Conservation (phyloP, 2,329 filamentous ascomycete genomes). For the Cladobotryum protrusum region DNA sequence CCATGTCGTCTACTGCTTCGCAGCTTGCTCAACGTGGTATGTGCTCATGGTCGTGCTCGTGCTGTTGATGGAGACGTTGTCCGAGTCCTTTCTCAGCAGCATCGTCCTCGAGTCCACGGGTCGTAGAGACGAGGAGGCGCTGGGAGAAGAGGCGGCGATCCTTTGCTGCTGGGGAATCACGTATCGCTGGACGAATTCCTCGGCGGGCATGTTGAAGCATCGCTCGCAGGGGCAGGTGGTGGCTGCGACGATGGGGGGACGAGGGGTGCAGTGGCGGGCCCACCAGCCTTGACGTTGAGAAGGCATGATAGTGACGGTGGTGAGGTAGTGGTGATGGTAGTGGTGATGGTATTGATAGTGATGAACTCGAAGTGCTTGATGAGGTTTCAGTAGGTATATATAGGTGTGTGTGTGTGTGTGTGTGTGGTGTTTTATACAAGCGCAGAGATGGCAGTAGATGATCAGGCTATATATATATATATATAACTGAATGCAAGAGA, state of each 20-base stretch:
- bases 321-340: slow-evolving; percentile 11
- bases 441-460: no score
- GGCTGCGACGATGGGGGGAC: slow-evolving; percentile 29
- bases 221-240: slow-evolving; percentile 31
- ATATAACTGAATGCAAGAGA: no score
- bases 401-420: background rate
- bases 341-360: background rate
- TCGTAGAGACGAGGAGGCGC: background rate
- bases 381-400: background rate
- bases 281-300: slow-evolving; percentile 32
- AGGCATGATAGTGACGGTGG: slow-evolving; percentile 21
- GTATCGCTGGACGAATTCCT: slow-evolving; percentile 1
- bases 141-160: background rate
- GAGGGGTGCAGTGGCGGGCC: slow-evolving; percentile 34
- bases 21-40: slow-evolving; percentile 17
- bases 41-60: slow-evolving; percentile 14
- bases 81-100: slow-evolving; percentile 14
- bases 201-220: slow-evolving; percentile 23
- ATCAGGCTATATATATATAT: no score
- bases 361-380: background rate
- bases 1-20: slow-evolving; percentile 18
- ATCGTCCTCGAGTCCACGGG: slow-evolving; percentile 1
- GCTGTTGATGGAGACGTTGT: slow-evolving; percentile 20
- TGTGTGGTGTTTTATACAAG: no score
- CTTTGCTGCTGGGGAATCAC: background rate